Evolutionary conservation across 257 asterid genomes (phyloP).

Genomic region (Solanum chilense): DNA sequence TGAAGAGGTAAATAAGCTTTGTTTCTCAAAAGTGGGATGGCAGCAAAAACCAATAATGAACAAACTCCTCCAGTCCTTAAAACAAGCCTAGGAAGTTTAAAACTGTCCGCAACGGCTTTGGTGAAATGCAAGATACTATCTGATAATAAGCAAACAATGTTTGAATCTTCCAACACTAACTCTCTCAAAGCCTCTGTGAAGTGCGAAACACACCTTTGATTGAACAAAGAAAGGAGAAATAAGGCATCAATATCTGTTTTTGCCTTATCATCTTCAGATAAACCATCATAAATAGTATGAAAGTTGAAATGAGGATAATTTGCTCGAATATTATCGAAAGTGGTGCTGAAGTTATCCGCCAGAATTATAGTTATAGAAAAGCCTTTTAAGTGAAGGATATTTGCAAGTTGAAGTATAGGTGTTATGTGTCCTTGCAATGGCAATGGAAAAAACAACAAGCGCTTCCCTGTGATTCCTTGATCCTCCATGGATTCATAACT

Average conservation of each 20-base stretch:
- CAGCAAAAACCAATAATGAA: not conserved
- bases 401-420: slow-evolving; percentile 10
- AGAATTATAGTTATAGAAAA: slow-evolving; percentile 7
- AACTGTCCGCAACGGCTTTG: not conserved
- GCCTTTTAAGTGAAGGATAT: slow-evolving; percentile 5
- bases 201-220: not conserved
- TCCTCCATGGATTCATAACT: not conserved
- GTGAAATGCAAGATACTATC: slow-evolving; percentile 9
- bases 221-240: not conserved
- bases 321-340: not conserved
- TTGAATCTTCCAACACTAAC: not conserved
- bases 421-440: slow-evolving; percentile 12
- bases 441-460: slow-evolving; percentile 7
- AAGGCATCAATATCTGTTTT: not conserved
- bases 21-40: not conserved
- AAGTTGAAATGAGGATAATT: not conserved
- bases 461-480: not conserved
- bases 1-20: slow-evolving; percentile 6
- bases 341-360: not conserved
- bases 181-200: not conserved
- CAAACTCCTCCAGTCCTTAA: slow-evolving; percentile 9
- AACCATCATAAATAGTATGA: not conserved
- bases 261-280: not conserved
- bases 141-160: slow-evolving; percentile 6
- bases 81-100: slow-evolving; percentile 2